Base-by-base conservation (phyloP, 768 basidiomycete genomes). In the Suillus plorans region DNA sequence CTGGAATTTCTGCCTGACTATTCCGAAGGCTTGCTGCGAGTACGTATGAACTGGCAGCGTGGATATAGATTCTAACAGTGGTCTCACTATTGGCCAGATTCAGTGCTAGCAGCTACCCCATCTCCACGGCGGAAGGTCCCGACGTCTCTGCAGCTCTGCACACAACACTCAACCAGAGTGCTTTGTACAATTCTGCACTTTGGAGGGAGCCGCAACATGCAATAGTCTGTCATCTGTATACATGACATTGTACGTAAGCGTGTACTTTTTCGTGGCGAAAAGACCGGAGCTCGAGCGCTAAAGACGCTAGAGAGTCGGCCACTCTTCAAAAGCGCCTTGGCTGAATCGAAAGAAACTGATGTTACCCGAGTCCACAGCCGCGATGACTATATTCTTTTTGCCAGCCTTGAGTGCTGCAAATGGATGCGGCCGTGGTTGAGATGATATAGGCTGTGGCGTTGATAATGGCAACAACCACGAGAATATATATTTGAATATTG, bases 331-430 rank as follows among this genome's bases (percentile, higher is more conserved):
- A 10, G 82, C 87, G 0, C 94, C 92, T 71, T 95, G 84, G 8
- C 90, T 89, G 68, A 98, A 95, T 61, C 91, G 81, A 78, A 94
- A 92, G 81, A 97, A 96, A 68, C 91, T 91, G 50, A 89, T 89
- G 67, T 85, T 94, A 10, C 96, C 94, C 2, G 87, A 84, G 76
- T 97, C 95, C 5, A 96, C 95, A 2, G 85, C 93, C 2, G 95
- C 96, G 57, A 99, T 84, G 41, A 98, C 81, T 61, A 96, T 80
- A 10, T 82, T 89, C 72, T 93, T 92, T 73, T 89, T 92, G 0
- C 97, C 97, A 36, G 86, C 85, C 69, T 96, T 93, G 66, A 98
- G 80, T 5, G 86, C 85, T 66, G 87, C 84, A 71, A 97, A 96
- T 0, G 94, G 91, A 69, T 95, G 89, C 4, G 84, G 79, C 66